Evolutionary conservation across 1,284 basidiomycete species (phyloP), one percentile per base, ranked within the genome.

Genomic region (Anthracocystis panici-leucophaei): DNA sequence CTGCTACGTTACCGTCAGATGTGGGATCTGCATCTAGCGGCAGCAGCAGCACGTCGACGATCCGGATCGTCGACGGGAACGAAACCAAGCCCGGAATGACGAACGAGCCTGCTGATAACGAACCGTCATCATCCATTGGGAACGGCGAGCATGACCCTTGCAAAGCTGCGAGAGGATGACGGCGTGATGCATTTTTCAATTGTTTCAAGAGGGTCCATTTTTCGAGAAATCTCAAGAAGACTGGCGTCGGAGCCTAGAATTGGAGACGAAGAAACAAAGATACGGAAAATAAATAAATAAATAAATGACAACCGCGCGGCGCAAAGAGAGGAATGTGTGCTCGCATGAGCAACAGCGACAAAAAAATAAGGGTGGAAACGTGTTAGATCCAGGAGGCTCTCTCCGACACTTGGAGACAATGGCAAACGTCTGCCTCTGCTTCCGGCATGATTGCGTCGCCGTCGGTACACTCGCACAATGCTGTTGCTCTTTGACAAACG

Each of bases 11-110:
- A 16, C 35, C 35, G 12, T 38, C 35, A 38, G 35, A 38, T 38
- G n/a, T 20, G n/a, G 23, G 45, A 46, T 46, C 25, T 46, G 45
- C 45, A 46, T 27, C 12, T 20, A 46, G 45, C 35, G 35, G 35
- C 45, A 46, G 35, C 21, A 11, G 50, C 51, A 48, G 65, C 65
- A 57, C 33, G 53, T 46, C 57, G 57, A 52, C 65, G 65, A 66
- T 66, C 65, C 53, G 46, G 65, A 66, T 66, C 65, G 46, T 57
- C 57, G 29, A 2, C 44, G 18, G 23, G 21, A 9, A 14, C 44
- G 57, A 59, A 56, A 65, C 63, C 51, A 23, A 42, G 12, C 33
- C 21, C 29, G 63, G 65, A 50, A 66, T 66, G 65, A 38, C 41
- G 29, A 20, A 31, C 48, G 29, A 31, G 5, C 7, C 20, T 14